Conservation (phyloP, 495 filamentous ascomycete genomes). For the Lasiosphaeria miniovina region DNA sequence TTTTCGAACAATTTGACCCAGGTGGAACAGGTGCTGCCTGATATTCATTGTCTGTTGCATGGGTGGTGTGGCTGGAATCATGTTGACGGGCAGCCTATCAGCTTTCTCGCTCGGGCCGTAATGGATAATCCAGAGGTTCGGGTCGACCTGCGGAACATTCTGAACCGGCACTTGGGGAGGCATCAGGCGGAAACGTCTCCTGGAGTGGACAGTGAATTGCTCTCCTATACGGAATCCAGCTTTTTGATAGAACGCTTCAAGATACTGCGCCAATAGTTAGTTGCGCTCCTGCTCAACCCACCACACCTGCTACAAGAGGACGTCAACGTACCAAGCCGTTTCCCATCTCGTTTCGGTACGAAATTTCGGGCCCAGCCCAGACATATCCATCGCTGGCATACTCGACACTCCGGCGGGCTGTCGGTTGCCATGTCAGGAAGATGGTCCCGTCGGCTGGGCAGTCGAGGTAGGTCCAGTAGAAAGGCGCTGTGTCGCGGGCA, state of each 20-base stretch:
- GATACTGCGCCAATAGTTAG: conserved; percentile 36
- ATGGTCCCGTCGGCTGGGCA: conserved; percentile 75
- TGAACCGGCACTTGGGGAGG: conserved; percentile 58
- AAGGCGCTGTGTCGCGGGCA: conserved; percentile 68
- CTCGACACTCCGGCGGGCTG: conserved; percentile 58
- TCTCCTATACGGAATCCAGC: conserved; percentile 73
- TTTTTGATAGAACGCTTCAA: conserved; percentile 83
- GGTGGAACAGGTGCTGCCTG: conserved; percentile 66
- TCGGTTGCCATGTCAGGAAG: conserved; percentile 83
- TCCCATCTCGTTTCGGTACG: conserved; percentile 60
- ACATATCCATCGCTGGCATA: conserved; percentile 90
- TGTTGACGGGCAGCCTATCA: conserved; percentile 64
- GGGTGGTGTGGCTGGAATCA: conserved; percentile 57
- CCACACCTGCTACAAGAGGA: neutral
- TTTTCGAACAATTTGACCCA: conserved; percentile 80
- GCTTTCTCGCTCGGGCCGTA: conserved; percentile 71
- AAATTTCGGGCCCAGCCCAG: conserved; percentile 77
- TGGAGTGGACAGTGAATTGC: conserved; percentile 64
- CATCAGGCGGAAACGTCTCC: conserved; percentile 79
- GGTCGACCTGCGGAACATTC: conserved; percentile 64
- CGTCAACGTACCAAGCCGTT: conserved; percentile 68
- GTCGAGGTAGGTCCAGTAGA: conserved; percentile 90
- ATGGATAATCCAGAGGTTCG: conserved; percentile 90
- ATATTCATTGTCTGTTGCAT: conserved; percentile 59
- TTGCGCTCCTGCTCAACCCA: neutral